Evolutionary conservation across 1,284 basidiomycete genomes (phyloP), one percentile per base, ranked within the genome.

Genomic region (Moniliophthora roreri): DNA sequence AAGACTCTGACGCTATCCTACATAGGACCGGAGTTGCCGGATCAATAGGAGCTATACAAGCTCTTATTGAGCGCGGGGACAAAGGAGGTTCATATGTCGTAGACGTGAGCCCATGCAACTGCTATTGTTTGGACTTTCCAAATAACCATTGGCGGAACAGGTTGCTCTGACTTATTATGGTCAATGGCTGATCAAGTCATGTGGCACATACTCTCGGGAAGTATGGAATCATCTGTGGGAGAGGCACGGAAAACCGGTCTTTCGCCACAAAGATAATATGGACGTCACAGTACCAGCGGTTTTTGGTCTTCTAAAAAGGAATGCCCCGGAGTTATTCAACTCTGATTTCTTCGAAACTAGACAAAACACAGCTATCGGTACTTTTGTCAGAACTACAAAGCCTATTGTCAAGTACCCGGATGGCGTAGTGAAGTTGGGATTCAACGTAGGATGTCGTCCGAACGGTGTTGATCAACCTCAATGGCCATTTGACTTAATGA

Each of bases 211-310:
- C 28, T 23, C 36, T 15, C 18, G 26, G 7, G 50, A 61, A 15
- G 44, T 63, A 9, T 63, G 63, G 63, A 48, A 62, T 8, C 34
- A 54, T 5, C 39, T 63, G 10, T 62, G 62, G 62, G 20, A 54
- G 16, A 37, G 39, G 3, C 54, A 58, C 38, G 56, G 48, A 8
- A 49, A 52, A 1, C 54, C 56, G 3, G 55, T 59, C 5, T 59
- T 52, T 23, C 47, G 46, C 4, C 51, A 55, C 38, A 50, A 47
- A 9, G 59, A 62, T 37, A 57, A 52, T 49, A 62, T 62, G 60
- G 23, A 13, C 1, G 38, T 56, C 16, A 57, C 52, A 15, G 44
- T 62, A 11, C 58, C 58, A 1, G 32, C 9, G 13, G 50, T 51
- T 35, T 16, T 59, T 0, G 42, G 51, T 36, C 52, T 58, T 45